Evolutionary conservation across 2,329 filamentous ascomycete species (phyloP).

Genomic region (Leptographium procerum): DNA sequence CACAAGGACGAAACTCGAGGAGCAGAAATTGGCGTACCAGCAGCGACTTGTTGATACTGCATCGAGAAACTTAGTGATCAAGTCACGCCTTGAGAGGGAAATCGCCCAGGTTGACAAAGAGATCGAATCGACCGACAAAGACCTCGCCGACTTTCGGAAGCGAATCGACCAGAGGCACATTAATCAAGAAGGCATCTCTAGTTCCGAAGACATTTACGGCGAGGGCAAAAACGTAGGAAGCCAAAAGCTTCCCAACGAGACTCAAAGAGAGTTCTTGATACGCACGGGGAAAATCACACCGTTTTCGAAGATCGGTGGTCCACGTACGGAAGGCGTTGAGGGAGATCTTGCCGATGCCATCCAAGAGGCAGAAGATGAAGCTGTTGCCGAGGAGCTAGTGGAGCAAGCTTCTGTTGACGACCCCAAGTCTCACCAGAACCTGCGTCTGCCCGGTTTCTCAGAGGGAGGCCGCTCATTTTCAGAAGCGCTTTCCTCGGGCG

Average conservation of each 20-base stretch:
- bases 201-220: constrained; percentile 21
- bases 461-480: constrained; percentile 23
- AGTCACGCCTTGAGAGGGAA: constrained; percentile 50
- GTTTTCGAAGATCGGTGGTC: constrained; percentile 66
- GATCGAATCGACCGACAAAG: constrained; percentile 53
- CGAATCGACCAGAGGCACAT: constrained; percentile 66
- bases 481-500: constrained; percentile 22
- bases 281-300: constrained; percentile 96
- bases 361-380: constrained; percentile 71
- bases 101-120: constrained; percentile 44
- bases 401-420: constrained; percentile 29
- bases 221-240: constrained; percentile 31
- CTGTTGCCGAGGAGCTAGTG: constrained; percentile 37
- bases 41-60: constrained; percentile 31
- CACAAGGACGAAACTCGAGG: constrained; percentile 48
- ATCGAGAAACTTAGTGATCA: constrained; percentile 35
- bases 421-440: constrained; percentile 56
- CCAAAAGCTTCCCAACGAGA: constrained; percentile 64
- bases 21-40: constrained; percentile 48
- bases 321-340: constrained; percentile 48
- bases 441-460: constrained; percentile 62
- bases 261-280: constrained; percentile 78
- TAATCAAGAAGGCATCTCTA: not conserved
- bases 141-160: constrained; percentile 67
- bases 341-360: constrained; percentile 67